These are phyloP conservation scores for Aureobasidium melanogenum DNA, from an alignment of 2,329 filamentous ascomycete genomes.

Conservation along the genomic window DNA sequence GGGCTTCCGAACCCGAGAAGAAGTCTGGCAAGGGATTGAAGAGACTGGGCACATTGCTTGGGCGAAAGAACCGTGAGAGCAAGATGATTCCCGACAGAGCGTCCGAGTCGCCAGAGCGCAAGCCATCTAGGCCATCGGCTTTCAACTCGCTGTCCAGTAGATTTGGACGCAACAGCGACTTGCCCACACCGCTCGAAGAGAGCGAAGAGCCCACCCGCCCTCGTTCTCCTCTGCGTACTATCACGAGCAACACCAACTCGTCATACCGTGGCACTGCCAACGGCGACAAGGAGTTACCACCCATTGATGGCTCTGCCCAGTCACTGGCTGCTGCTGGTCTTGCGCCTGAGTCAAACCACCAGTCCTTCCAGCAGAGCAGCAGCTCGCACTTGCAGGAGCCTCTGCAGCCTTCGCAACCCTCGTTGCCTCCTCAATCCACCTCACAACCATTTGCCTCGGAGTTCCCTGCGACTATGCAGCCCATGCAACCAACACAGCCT, in stretches of 20 bases:
- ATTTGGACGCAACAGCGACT: slow-evolving; percentile 53
- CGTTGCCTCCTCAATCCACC: neutral
- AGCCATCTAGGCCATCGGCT: slow-evolving; percentile 41
- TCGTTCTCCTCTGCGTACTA: slow-evolving; percentile 21
- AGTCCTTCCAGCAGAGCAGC: slow-evolving; percentile 24
- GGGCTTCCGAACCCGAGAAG: slow-evolving; percentile 23
- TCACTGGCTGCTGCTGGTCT: slow-evolving; percentile 10
- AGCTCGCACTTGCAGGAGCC: slow-evolving; percentile 25
- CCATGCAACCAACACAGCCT: neutral
- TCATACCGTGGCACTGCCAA: neutral
- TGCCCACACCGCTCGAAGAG: slow-evolving; percentile 35
- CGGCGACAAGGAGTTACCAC: neutral
- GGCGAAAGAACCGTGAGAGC: slow-evolving; percentile 50
- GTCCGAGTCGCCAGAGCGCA: slow-evolving; percentile 43
- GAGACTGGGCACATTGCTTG: slow-evolving; percentile 61
- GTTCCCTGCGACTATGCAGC: slow-evolving; percentile 2
- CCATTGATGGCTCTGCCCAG: slow-evolving; percentile 9
- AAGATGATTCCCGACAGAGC: slow-evolving; percentile 30
- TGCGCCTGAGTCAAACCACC: slow-evolving; percentile 3
- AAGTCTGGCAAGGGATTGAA: slow-evolving; percentile 37
- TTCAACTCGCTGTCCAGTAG: slow-evolving; percentile 54
- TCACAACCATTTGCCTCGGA: slow-evolving; percentile 14
- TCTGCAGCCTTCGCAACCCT: slow-evolving; percentile 17
- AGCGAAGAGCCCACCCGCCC: slow-evolving; percentile 22
- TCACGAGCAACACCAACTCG: slow-evolving; percentile 8